Conservation (phyloP, 805 yeast genomes). For the Spathaspora passalidarum region DNA sequence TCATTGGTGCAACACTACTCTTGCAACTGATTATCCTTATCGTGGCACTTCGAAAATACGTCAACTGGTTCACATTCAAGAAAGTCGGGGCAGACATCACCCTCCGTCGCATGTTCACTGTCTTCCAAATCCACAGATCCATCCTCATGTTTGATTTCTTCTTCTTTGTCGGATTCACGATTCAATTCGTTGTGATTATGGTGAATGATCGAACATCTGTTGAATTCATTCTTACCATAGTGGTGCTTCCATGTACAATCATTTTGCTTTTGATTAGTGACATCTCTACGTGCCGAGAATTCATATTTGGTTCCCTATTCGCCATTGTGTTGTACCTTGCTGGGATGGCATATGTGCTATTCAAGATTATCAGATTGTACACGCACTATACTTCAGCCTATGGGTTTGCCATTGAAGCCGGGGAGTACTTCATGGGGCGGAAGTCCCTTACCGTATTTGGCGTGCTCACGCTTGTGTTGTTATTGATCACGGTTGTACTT, state of each 20-base stretch:
- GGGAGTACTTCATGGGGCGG: slow-evolving; percentile 42
- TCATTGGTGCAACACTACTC: slow-evolving; percentile 34
- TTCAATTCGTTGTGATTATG: slow-evolving; percentile 48
- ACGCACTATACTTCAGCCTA: slow-evolving; percentile 40
- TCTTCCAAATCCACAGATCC: slow-evolving; percentile 38
- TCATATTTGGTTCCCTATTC: slow-evolving; percentile 18
- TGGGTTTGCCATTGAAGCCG: slow-evolving; percentile 23
- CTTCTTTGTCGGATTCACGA: slow-evolving; percentile 49
- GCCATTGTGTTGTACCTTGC: slow-evolving; percentile 31
- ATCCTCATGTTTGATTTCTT: slow-evolving; percentile 27
- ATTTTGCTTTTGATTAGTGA: slow-evolving; percentile 34
- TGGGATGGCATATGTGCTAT: slow-evolving; percentile 45
- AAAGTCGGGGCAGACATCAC: slow-evolving; percentile 46
- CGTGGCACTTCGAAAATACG: slow-evolving; percentile 33
- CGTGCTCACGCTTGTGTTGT: slow-evolving; percentile 36
- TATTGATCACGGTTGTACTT: slow-evolving; percentile 28
- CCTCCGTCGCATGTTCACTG: slow-evolving; percentile 32
- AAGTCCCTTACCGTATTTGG: slow-evolving; percentile 45
- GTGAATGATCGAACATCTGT: slow-evolving; percentile 29
- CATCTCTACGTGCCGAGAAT: slow-evolving; percentile 35
- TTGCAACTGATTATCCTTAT: slow-evolving; percentile 26
- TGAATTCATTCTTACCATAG: slow-evolving; percentile 46
- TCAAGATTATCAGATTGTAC: slow-evolving; percentile 44
- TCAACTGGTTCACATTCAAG: slow-evolving; percentile 47
- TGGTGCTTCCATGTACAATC: slow-evolving; percentile 44